Conservation (phyloP, 1,284 basidiomycete genomes). For the Cutaneotrichosporon daszewskae region DNA sequence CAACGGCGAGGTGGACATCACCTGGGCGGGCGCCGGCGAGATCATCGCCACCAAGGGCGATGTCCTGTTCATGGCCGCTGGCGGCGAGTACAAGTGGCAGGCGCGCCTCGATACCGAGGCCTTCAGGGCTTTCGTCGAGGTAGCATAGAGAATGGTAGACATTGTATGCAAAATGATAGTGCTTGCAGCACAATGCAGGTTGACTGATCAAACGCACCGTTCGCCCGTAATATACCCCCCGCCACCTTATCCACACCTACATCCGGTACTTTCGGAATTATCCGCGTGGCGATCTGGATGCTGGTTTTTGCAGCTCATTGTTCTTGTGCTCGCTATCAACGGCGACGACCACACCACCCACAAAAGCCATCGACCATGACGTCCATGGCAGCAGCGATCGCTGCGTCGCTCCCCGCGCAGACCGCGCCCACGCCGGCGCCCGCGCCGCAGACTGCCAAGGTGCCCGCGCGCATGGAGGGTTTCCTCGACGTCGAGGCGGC, state of each 20-base stretch:
- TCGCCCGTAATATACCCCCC: too few species aligned
- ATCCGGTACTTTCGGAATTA: too few species aligned
- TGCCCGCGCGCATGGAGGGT: constrained; percentile 82
- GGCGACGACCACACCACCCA: constrained; percentile 4
- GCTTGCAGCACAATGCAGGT: too few species aligned
- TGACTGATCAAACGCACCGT: too few species aligned
- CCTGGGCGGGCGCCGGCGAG: constrained; percentile 23
- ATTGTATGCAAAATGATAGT: too few species aligned
- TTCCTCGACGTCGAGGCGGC: constrained; percentile 80
- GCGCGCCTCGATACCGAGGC: constrained; percentile 52
- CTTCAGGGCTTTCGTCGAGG: constrained; percentile 70
- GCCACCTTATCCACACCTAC: too few species aligned
- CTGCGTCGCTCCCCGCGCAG: constrained; percentile 69
- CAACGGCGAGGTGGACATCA: constrained; percentile 57
- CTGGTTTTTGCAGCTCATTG: too few species aligned
- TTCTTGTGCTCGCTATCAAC: constrained; percentile 2
- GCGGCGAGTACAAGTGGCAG: constrained; percentile 54
- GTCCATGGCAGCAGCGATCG: constrained; percentile 78
- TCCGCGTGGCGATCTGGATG: too few species aligned
- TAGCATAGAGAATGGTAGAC: too few species aligned
- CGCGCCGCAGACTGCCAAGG: constrained; percentile 52
- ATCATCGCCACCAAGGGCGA: constrained; percentile 61
- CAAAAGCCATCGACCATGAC: constrained; percentile 36
- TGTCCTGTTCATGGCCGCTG: constrained; percentile 80
- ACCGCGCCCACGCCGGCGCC: constrained; percentile 57